Evolutionary conservation across 768 basidiomycete species (phyloP), one percentile per base, ranked within the genome.

Genomic region (Suillus subluteus): DNA sequence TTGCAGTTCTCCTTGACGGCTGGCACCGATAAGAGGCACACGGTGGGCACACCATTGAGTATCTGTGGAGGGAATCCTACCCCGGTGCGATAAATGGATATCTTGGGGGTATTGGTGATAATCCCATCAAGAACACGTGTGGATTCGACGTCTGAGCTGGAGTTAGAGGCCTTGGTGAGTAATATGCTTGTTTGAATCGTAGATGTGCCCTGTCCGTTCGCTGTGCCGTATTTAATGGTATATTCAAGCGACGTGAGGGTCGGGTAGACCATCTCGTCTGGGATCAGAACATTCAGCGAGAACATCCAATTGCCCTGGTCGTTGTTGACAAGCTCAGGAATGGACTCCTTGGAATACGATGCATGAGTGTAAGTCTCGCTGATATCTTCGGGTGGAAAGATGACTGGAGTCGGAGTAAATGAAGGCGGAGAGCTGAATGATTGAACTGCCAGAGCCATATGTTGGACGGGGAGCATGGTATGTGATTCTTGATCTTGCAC

Each of bases 241-340:
- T 55, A 55, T 32, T 55, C 30, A 55, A 55, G 54, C 4, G 54
- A 55, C 32, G 18, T 55, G 32, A 55, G 32, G 54, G 15, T 55
- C 5, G 54, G 54, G 32, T 55, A 55, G 54, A 35, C 16, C 54
- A 55, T 55, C 54, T 55, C 9, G 16, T 55, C 32, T 55, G 54
- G 54, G 54, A 55, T 55, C 11, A 32, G 54, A 55, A 55, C 54
- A 12, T 55, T 32, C 30, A 55, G 54, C 32, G 54, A 55, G 54
- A 55, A 55, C 16, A 32, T 55, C 54, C 54, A 55, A 32, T 35
- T 18, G 21, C 54, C 54, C 18, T 35, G 54, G 32, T 32, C 54
- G 8, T 32, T 55, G 26, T 32, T 32, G 26, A 55, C 54, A 35
- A 55, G 54, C 30, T 55, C 54, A 21, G 30, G 30, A 30, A 55